Conservation (phyloP, 2,329 filamentous ascomycete genomes). For the Colletotrichum costaricense region DNA sequence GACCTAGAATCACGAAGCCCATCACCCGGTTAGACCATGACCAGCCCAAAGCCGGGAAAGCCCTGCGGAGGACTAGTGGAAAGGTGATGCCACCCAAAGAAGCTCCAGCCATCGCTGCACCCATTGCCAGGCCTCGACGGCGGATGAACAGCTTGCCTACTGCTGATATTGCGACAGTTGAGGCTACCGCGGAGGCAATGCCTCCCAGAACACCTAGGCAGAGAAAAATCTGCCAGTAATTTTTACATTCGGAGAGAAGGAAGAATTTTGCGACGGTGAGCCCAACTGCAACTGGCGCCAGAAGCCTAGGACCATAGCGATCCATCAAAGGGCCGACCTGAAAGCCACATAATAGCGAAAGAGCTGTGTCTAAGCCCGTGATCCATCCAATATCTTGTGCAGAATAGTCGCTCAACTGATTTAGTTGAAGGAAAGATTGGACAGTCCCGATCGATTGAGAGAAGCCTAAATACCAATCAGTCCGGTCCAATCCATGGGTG, state of each 20-base stretch:
- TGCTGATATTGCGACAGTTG: slow-evolving; percentile 46
- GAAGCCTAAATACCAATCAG: too few species aligned
- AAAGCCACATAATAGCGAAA: slow-evolving; percentile 56
- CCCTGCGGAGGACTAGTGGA: slow-evolving; percentile 45
- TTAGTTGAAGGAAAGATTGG: slow-evolving; percentile 49
- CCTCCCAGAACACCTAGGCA: slow-evolving; percentile 46
- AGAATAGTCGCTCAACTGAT: slow-evolving; percentile 55
- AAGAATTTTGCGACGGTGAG: slow-evolving; percentile 53
- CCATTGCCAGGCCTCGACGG: slow-evolving; percentile 40
- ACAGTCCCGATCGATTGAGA: too few species aligned
- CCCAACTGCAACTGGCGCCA: slow-evolving; percentile 50
- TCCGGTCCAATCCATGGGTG: too few species aligned
- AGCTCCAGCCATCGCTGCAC: slow-evolving; percentile 38
- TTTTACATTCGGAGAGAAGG: slow-evolving; percentile 55
- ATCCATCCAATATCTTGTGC: slow-evolving; percentile 61
- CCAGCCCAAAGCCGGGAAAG: slow-evolving; percentile 44
- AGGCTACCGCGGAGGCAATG: slow-evolving; percentile 50
- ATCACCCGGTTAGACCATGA: slow-evolving; percentile 45
- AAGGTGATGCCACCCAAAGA: slow-evolving; percentile 45
- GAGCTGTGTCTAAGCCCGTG: slow-evolving; percentile 55
- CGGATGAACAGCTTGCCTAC: slow-evolving; percentile 44
- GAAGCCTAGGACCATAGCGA: slow-evolving; percentile 53
- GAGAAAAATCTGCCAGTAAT: slow-evolving; percentile 61
- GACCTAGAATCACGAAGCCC: slow-evolving; percentile 39
- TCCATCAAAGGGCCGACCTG: slow-evolving; percentile 61